A percentile compares a stretch with the other conserved stretches of the same genome.
These are phyloP conservation scores for Phyllachora maydis DNA, from an alignment of 2,329 filamentous ascomycete genomes.

Conservation along the genomic window DNA sequence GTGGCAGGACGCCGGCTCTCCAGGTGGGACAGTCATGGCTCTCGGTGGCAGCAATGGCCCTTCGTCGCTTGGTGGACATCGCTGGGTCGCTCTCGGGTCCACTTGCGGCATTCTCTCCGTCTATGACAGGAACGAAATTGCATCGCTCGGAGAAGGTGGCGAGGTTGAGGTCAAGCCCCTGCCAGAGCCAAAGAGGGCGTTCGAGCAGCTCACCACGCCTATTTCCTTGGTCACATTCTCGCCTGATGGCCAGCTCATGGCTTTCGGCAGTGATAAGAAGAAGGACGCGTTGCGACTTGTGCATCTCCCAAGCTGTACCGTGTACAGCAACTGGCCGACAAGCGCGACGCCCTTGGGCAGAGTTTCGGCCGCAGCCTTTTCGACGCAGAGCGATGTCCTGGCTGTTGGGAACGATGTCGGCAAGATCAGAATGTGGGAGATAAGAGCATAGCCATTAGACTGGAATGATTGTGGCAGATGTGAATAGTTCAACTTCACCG, in stretches of 20 bases:
- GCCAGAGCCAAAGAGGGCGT: constrained; percentile 50
- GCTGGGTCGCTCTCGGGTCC: constrained; percentile 78
- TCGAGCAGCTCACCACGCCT: constrained; percentile 78
- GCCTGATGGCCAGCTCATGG: constrained; percentile 74
- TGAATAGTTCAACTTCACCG: too few relatives aligned
- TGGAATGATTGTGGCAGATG: neutral
- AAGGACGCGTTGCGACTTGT: constrained; percentile 72
- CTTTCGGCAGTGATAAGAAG: constrained; percentile 72
- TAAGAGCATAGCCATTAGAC: constrained; percentile 39
- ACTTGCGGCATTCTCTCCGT: constrained; percentile 80
- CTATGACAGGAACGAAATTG: constrained; percentile 61
- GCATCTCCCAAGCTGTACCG: constrained; percentile 78
- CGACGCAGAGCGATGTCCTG: constrained; percentile 43
- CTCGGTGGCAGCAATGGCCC: constrained; percentile 50
- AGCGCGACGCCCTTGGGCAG: constrained; percentile 71
- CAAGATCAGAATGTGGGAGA: constrained; percentile 82
- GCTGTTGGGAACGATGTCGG: constrained; percentile 80
- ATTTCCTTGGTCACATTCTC: constrained; percentile 66
- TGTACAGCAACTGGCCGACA: constrained; percentile 96
- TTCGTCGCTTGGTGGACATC: constrained; percentile 47
- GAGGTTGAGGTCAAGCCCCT: constrained; percentile 33
- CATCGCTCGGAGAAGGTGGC: constrained; percentile 10
- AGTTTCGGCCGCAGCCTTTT: constrained; percentile 55
- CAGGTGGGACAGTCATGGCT: constrained; percentile 64
- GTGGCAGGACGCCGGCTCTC: constrained; percentile 80